Evolutionary conservation across 2,329 filamentous ascomycete species (phyloP), one percentile per base, ranked within the genome.

Genomic region (Pleoardoris graminearum): DNA sequence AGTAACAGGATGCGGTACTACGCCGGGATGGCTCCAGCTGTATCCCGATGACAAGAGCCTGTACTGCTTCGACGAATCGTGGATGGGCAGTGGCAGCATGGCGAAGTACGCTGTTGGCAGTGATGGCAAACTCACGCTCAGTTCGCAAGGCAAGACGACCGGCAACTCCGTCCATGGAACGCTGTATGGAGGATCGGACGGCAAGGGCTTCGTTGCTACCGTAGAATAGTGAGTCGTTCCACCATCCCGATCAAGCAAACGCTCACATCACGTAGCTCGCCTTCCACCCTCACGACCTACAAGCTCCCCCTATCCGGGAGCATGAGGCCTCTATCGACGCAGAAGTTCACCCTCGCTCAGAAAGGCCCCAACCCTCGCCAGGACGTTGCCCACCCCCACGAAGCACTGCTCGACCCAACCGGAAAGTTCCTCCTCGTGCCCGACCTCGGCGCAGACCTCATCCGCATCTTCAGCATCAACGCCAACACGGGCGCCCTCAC

Each of bases 401-500:
- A 77, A 7, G 74, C 76, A 10, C 72, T 79, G 59, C 66, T 72
- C 21, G 80, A 79, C 55, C 78, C 76, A 0, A 77, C 77, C 0
- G 77, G 77, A 3, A 60, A 70, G 39, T 82, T 75, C 61, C 65
- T 82, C 19, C 66, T 82, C 3, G 73, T 76, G 7, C 76, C 79
- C 0, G 81, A 83, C 54, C 73, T 83, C 4, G 80, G 80, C 27
- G 78, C 79, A 6, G 80, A 83, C 58, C 65, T 80, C n/a, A 69
- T 82, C 50, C 80, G 79, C 58, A 73, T 83, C 58, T 82, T 80
- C 71, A 68, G 67, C 62, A 78, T 82, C 62, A 69, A 79, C 58
- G 50, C 70, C 8, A 45, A 45, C 7, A 77, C 69, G 0, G 79
- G 80, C 6, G 60, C 60, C 19, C 70, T 82, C 17, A 75, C 75